These are phyloP conservation scores for Paramecium octaurelia DNA, from an alignment of 73 alveolate genomes.

Conservation along the genomic window DNA sequence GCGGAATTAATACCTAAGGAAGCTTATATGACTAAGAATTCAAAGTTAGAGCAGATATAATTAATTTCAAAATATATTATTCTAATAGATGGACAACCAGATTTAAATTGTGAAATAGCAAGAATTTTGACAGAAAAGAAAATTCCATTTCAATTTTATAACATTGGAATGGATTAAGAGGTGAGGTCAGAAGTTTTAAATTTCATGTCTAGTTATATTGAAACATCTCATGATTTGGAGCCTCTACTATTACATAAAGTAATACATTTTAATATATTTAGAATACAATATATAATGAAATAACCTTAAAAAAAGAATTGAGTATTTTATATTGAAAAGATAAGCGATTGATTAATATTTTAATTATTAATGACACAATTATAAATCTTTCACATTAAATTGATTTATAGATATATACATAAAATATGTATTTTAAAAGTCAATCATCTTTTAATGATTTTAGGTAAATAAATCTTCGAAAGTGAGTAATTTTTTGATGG, in stretches of 20 bases:
- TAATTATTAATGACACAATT: neutral
- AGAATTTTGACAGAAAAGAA: neutral
- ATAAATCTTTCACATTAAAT: neutral
- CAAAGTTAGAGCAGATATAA: neutral
- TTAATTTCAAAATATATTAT: neutral
- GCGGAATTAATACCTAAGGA: neutral
- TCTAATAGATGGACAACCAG: neutral
- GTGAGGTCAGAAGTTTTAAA: conserved; percentile 34
- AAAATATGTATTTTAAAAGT: neutral
- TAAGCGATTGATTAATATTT: neutral
- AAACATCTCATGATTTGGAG: conserved; percentile 10
- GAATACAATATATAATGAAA: neutral
- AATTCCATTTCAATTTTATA: neutral
- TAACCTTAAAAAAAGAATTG: neutral
- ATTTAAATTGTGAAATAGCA: neutral
- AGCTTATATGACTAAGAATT: neutral
- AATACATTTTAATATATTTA: neutral
- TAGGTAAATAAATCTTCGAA: neutral
- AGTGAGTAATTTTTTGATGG: neutral
- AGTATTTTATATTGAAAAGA: neutral
- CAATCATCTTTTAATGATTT: neutral
- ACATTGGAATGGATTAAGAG: neutral
- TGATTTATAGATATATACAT: neutral
- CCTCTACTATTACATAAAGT: conserved; percentile 10
- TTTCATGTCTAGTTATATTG: neutral